These are phyloP conservation scores for Candida sp. DNA, from an alignment of 1,139 yeast species.

Conservation along the genomic window DNA sequence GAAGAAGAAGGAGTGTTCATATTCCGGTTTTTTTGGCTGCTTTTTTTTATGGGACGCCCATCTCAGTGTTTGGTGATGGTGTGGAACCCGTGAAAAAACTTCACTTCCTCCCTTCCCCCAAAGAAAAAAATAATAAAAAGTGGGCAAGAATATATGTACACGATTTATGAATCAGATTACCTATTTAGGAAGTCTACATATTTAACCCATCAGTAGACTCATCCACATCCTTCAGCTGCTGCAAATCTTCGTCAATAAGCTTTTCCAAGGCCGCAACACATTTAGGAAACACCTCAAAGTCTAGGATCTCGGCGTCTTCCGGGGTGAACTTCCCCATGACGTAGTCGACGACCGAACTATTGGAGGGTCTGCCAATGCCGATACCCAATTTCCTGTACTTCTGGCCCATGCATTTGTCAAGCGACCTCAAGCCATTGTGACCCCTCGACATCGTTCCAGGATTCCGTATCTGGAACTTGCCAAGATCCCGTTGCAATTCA, in stretches of 20 bases:
- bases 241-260: constrained; percentile 21
- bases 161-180: background rate
- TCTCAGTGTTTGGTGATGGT: too few species aligned
- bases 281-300: constrained; percentile 40
- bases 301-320: constrained; percentile 36
- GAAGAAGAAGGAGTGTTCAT: too few species aligned
- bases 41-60: too few species aligned
- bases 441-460: constrained; percentile 70
- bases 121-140: too few species aligned
- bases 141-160: too few species aligned
- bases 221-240: background rate
- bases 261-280: constrained; percentile 39
- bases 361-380: constrained; percentile 73
- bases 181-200: background rate
- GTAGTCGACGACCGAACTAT: constrained; percentile 57
- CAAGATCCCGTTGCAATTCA: constrained; percentile 69
- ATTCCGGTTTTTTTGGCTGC: too few species aligned
- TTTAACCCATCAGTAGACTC: background rate
- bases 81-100: too few species aligned
- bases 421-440: constrained; percentile 77
- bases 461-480: constrained; percentile 61
- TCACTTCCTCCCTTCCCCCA: too few species aligned
- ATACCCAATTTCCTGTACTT: constrained; percentile 56
- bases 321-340: constrained; percentile 57
- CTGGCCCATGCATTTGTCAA: constrained; percentile 43